Evolutionary conservation across 2,329 filamentous ascomycete species (phyloP).

Genomic region (Pyricularia pennisetigena): DNA sequence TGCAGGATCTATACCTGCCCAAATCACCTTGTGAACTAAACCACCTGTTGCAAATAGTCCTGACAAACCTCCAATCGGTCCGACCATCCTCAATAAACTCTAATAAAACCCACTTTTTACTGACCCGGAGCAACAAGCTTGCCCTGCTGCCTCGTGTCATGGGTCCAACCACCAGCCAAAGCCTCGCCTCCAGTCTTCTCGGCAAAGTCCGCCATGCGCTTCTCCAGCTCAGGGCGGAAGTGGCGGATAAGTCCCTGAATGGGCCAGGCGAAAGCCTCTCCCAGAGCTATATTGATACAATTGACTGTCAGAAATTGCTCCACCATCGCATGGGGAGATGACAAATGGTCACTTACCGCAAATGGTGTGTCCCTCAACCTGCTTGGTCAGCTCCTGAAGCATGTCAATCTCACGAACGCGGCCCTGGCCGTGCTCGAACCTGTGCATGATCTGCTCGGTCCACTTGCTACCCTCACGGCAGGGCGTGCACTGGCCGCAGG

Average conservation of each 20-base stretch:
- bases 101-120: slow-evolving; percentile 5
- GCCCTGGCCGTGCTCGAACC: slow-evolving; percentile 86
- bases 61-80: background rate
- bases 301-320: slow-evolving; percentile 17
- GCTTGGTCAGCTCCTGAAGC: slow-evolving; percentile 98
- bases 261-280: slow-evolving; percentile 97
- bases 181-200: slow-evolving; percentile 62
- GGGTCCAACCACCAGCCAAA: slow-evolving; percentile 81
- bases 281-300: slow-evolving; percentile 50
- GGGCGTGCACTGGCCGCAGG: slow-evolving; percentile 97
- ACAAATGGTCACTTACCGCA: slow-evolving; percentile 53
- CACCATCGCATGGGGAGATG: background rate
- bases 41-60: background rate
- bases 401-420: slow-evolving; percentile 94
- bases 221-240: slow-evolving; percentile 93
- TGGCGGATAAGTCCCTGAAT: slow-evolving; percentile 97
- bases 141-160: slow-evolving; percentile 65
- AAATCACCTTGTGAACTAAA: background rate
- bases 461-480: slow-evolving; percentile 98
- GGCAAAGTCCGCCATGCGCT: slow-evolving; percentile 74
- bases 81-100: background rate
- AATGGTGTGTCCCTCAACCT: slow-evolving; percentile 98
- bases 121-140: slow-evolving; percentile 73
- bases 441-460: slow-evolving; percentile 98
- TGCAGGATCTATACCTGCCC: slow-evolving; percentile 1